These are phyloP conservation scores for Penicillium goetzii DNA, from an alignment of 495 filamentous ascomycete species.

Conservation along the genomic window DNA sequence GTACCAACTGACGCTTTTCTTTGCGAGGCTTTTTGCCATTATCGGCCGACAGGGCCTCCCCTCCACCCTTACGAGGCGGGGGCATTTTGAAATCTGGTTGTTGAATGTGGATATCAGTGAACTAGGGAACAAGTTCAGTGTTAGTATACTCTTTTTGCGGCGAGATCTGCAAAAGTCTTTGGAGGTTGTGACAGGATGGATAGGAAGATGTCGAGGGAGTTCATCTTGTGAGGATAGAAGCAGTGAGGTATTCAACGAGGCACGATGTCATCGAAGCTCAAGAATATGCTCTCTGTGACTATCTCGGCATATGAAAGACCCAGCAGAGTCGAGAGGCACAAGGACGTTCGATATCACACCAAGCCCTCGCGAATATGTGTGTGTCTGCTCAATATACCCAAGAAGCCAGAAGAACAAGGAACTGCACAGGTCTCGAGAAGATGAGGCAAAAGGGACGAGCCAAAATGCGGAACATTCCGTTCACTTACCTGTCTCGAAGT, in stretches of 20 bases:
- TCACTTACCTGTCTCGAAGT: neutral
- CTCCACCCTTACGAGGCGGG: neutral
- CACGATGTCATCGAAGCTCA: neutral
- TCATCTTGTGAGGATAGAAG: neutral
- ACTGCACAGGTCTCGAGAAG: neutral
- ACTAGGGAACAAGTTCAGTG: neutral
- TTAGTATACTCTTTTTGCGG: neutral
- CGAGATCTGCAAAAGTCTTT: neutral
- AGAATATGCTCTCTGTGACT: neutral
- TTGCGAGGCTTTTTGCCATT: slow-evolving; percentile 8
- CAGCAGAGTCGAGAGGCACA: neutral
- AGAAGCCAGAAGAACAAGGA: neutral
- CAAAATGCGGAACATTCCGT: neutral
- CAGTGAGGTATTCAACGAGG: neutral
- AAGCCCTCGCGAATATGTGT: neutral
- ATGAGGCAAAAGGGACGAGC: neutral
- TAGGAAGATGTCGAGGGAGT: neutral
- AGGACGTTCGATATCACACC: neutral
- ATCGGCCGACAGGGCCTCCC: neutral
- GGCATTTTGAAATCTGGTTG: neutral
- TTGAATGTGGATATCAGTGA: neutral
- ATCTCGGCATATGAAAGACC: neutral
- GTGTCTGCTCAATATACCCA: neutral
- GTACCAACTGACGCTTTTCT: slow-evolving; percentile 44
- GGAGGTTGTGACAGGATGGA: neutral